phyloP scores from a whole-genome alignment of 148 eudicot genomes.

The Fallopia convolvulus region DNA sequence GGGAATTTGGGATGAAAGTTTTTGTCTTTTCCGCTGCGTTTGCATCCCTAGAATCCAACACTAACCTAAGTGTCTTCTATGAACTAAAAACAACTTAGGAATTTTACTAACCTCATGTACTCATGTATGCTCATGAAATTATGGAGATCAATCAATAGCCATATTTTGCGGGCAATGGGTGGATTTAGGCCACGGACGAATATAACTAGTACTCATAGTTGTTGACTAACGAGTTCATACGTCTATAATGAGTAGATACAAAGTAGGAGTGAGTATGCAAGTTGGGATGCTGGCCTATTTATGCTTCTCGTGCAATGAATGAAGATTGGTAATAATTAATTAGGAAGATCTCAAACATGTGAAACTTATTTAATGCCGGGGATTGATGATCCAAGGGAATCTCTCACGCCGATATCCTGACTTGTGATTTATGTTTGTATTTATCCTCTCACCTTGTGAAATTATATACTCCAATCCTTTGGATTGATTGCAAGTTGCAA shows the following conservation, averaged over 20 bases:
- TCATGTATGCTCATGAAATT: too few species aligned
- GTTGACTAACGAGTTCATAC: not conserved
- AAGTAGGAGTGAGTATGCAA: too few species aligned
- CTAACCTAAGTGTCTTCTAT: too few species aligned
- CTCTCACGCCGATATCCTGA: not conserved
- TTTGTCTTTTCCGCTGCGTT: too few species aligned
- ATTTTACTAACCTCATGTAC: too few species aligned
- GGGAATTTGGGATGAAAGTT: too few species aligned
- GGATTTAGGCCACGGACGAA: too few species aligned
- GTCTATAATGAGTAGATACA: too few species aligned
- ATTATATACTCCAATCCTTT: not conserved
- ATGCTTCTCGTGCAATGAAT: not conserved
- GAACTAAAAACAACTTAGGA: too few species aligned
- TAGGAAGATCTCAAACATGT: not conserved
- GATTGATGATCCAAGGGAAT: not conserved
- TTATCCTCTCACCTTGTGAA: not conserved
- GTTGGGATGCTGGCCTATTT: not conserved
- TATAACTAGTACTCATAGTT: not conserved
- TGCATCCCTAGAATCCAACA: too few species aligned
- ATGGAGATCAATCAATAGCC: too few species aligned
- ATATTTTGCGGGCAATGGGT: too few species aligned
- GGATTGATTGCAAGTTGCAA: not conserved
- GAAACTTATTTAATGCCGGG: not conserved
- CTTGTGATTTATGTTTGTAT: conserved; percentile 8
- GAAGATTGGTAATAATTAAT: not conserved